phyloP scores from a whole-genome alignment of 163 green algal species.

The Picocystis sp. region DNA sequence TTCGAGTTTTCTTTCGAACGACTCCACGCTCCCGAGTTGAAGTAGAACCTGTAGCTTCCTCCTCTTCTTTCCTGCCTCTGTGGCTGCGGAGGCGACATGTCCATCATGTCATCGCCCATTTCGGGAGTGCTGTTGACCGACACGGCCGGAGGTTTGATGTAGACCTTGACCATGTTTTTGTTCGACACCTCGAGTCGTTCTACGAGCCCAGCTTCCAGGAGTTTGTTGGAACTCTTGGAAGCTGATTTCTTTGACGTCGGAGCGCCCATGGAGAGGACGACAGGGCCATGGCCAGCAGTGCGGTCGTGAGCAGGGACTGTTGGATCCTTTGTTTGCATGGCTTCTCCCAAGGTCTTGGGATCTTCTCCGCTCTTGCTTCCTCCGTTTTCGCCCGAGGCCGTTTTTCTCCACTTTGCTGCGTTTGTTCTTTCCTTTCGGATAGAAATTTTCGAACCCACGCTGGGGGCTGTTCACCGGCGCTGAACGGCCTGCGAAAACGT shows the following conservation, averaged over 20 bases:
- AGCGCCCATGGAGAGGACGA: conserved; percentile 7
- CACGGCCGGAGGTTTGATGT: conserved; percentile 7
- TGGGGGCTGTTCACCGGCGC: no score
- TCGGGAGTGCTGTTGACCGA: neutral
- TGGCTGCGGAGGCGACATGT: conserved; percentile 1
- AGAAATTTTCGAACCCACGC: conserved; percentile 31
- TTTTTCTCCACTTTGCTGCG: conserved; percentile 7
- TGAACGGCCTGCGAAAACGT: no score
- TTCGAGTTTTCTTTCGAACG: conserved; percentile 93
- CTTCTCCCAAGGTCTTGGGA: conserved; percentile 1
- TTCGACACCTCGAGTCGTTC: conserved; percentile 83
- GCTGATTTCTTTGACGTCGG: conserved; percentile 47
- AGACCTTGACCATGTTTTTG: conserved; percentile 70
- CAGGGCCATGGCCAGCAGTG: conserved; percentile 15
- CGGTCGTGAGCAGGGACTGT: neutral
- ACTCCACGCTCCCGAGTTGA: conserved; percentile 87
- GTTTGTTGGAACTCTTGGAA: conserved; percentile 84
- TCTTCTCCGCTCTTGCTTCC: conserved; percentile 4
- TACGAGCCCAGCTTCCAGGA: conserved; percentile 61
- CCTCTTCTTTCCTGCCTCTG: neutral
- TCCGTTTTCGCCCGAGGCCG: neutral
- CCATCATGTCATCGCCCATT: conserved; percentile 2
- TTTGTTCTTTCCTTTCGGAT: conserved; percentile 28
- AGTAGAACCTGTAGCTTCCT: conserved; percentile 45
- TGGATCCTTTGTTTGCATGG: conserved; percentile 2